Evolutionary conservation across 2,329 filamentous ascomycete species (phyloP).

Genomic region (Cordyceps militaris): DNA sequence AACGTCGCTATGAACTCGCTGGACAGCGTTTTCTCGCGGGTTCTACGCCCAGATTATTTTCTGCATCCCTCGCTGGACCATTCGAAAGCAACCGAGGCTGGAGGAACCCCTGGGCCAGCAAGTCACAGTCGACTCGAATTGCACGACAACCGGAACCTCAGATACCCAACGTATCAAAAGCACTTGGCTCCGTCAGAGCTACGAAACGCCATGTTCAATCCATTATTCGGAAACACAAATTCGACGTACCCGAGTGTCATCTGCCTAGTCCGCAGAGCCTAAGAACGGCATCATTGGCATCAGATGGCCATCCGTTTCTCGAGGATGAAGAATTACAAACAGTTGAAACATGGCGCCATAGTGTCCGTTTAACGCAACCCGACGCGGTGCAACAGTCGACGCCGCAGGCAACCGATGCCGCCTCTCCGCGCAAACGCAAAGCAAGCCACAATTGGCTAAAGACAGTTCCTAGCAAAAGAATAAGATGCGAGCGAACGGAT

Average conservation of each 20-base stretch:
- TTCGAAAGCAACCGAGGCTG: conserved; percentile 46
- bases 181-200: neutral
- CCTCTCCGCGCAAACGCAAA: conserved; percentile 12
- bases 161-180: neutral
- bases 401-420: conserved; percentile 17
- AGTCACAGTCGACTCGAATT: conserved; percentile 14
- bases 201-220: neutral
- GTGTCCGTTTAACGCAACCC: conserved; percentile 11
- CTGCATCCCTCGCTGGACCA: conserved; percentile 55
- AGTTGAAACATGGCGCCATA: conserved; percentile 28
- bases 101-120: conserved; percentile 45
- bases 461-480: conserved; percentile 24
- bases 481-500: neutral
- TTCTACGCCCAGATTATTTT: conserved; percentile 47
- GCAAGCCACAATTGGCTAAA: conserved; percentile 27
- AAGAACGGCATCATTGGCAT: conserved; percentile 14
- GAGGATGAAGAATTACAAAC: conserved; percentile 22
- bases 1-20: conserved; percentile 50
- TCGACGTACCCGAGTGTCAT: conserved; percentile 10
- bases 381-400: conserved; percentile 9
- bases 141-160: neutral
- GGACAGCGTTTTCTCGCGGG: conserved; percentile 54
- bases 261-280: conserved; percentile 19
- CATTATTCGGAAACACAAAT: neutral
- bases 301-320: conserved; percentile 13